A percentile compares a stretch with the other conserved stretches of the same genome.
phyloP scores from a whole-genome alignment of 2,329 filamentous ascomycete species.

The Chrysosphaeria jannelii region DNA sequence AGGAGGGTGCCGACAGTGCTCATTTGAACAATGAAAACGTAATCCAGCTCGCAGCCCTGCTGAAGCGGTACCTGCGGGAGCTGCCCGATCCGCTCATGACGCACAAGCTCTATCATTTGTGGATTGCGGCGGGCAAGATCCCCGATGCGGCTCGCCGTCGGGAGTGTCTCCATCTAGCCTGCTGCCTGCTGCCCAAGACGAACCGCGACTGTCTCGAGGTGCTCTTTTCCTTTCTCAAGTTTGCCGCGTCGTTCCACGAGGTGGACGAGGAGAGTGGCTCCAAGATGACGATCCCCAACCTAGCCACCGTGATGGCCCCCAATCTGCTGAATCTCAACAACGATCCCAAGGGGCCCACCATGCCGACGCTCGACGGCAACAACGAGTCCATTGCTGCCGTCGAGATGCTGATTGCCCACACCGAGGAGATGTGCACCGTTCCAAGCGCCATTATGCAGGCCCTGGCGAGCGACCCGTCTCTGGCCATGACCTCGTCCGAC shows the following conservation, averaged over 20 bases:
- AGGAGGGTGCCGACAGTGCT: conserved; percentile 55
- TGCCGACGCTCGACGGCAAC: no score
- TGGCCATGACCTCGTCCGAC: conserved; percentile 59
- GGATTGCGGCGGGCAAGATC: conserved; percentile 73
- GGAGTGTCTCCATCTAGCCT: conserved; percentile 65
- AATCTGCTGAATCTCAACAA: conserved; percentile 68
- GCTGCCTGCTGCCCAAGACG: conserved; percentile 72
- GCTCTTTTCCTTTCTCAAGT: conserved; percentile 83
- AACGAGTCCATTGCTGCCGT: conserved; percentile 87
- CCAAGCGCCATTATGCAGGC: no score
- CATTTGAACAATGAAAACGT: conserved; percentile 72
- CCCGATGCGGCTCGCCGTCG: conserved; percentile 52
- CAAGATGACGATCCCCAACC: conserved; percentile 96
- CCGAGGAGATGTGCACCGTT: conserved; percentile 92
- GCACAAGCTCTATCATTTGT: conserved; percentile 75
- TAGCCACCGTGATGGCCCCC: conserved; percentile 88
- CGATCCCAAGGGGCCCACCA: no score
- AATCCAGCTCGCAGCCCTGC: conserved; percentile 70
- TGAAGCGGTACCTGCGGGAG: conserved; percentile 87
- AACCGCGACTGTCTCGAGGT: conserved; percentile 90
- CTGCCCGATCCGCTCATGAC: conserved; percentile 86
- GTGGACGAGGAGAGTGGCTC: conserved; percentile 90
- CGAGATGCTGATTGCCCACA: conserved; percentile 66
- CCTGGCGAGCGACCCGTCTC: conserved; percentile 47
- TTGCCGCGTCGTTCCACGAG: conserved; percentile 90